Evolutionary conservation across 345 rosid species (phyloP).

Genomic region (Citrus cavaleriei): DNA sequence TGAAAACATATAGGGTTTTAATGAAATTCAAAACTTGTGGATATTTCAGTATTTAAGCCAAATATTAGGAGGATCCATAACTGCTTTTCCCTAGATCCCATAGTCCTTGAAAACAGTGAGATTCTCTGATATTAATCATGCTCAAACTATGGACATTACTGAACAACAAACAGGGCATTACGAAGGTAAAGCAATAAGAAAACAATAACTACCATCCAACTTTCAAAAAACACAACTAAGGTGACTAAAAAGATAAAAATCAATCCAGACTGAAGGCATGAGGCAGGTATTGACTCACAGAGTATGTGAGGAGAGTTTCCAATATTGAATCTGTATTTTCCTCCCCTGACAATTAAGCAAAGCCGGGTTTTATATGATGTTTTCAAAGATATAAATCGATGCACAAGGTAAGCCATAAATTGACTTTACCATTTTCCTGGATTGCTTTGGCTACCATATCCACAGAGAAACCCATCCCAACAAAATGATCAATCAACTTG

Average conservation of each 20-base stretch:
- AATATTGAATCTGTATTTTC: conserved; percentile 45
- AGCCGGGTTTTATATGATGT: background rate
- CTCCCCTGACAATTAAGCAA: conserved; percentile 43
- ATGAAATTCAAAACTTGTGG: background rate
- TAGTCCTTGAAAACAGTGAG: background rate
- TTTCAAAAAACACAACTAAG: background rate
- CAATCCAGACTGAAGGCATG: background rate
- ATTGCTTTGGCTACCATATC: conserved; percentile 46
- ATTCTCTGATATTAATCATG: background rate
- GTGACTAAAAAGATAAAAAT: background rate
- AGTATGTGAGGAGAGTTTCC: conserved; percentile 52
- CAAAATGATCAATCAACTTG: conserved; percentile 43
- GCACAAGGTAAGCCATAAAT: background rate
- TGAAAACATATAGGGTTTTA: background rate
- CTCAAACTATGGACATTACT: background rate
- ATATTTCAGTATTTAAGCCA: background rate
- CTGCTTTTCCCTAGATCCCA: background rate
- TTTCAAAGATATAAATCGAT: background rate
- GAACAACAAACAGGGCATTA: background rate
- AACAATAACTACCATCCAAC: background rate
- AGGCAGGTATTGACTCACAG: conserved; percentile 33
- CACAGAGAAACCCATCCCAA: conserved; percentile 54
- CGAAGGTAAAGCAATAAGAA: background rate
- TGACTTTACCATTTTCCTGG: conserved; percentile 44
- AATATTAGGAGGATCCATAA: background rate